Percentiles rank a stretch among this genome's conserved stretches.
phyloP scores from a whole-genome alignment of 495 filamentous ascomycete genomes.

The Xylaria scruposa region DNA sequence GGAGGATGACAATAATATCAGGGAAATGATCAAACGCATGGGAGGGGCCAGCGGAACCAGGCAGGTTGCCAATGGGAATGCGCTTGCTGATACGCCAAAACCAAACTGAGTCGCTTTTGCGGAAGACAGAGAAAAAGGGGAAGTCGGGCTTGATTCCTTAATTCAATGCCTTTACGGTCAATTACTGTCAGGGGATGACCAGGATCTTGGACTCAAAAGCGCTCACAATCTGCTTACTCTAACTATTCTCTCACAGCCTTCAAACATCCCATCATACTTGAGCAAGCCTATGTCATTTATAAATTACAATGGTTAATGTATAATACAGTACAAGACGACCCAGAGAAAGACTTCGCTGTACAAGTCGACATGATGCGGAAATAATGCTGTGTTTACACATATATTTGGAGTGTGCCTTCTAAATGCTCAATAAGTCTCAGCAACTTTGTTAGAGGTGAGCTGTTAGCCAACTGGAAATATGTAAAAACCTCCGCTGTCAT shows the following conservation, averaged over 20 bases:
- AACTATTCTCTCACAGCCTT: neutral
- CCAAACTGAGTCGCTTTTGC: neutral
- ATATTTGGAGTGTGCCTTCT: neutral
- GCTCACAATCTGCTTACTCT: neutral
- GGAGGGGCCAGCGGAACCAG: conserved; percentile 10
- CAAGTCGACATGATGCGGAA: neutral
- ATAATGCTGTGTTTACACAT: neutral
- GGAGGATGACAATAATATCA: neutral
- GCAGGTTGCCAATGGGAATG: conserved; percentile 7
- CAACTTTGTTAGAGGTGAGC: too few relatives aligned
- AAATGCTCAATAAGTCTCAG: too few relatives aligned
- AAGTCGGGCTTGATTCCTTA: neutral
- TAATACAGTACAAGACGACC: neutral
- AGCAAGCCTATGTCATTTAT: neutral
- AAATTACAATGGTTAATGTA: neutral
- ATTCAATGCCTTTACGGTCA: neutral
- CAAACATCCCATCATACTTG: neutral
- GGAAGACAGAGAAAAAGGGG: neutral
- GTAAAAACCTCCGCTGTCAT: too few relatives aligned
- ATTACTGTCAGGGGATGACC: neutral
- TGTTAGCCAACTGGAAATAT: too few relatives aligned
- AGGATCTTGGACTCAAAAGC: neutral
- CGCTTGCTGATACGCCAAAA: conserved; percentile 7
- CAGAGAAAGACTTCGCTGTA: neutral
- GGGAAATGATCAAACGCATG: neutral